A percentile compares a stretch with the other conserved stretches of the same genome.
These are phyloP conservation scores for Fragilaria radians DNA, from an alignment of 108 stramenopile species.

Conservation along the genomic window DNA sequence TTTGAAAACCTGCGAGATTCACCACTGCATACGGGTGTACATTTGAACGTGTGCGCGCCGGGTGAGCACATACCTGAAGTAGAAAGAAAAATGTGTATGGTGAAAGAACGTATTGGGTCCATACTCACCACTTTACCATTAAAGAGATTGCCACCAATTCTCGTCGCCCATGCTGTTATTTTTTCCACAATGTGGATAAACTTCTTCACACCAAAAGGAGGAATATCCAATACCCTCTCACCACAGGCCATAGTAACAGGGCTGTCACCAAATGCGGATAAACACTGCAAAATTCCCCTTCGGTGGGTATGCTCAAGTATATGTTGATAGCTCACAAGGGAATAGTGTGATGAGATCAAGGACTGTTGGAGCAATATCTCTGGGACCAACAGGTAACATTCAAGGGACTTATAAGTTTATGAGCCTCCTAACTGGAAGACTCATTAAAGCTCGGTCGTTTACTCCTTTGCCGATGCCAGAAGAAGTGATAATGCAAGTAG, in stretches of 20 bases:
- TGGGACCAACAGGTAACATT: constrained; percentile 26
- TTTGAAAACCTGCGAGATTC: constrained; percentile 21
- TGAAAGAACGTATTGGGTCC: constrained; percentile 26
- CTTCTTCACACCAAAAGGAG: neutral
- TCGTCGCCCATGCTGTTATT: constrained; percentile 15
- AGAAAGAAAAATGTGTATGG: constrained; percentile 24
- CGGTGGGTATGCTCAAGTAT: neutral
- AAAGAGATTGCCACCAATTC: constrained; percentile 12
- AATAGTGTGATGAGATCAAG: constrained; percentile 10
- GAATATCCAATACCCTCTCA: neutral
- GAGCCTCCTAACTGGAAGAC: constrained; percentile 13
- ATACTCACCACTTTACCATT: constrained; percentile 24
- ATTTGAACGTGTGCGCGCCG: constrained; percentile 3
- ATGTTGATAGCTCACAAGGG: neutral
- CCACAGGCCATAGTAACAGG: neutral
- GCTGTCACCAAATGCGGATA: neutral
- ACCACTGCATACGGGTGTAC: neutral
- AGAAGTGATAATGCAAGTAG: constrained; percentile 18
- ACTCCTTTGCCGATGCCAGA: constrained; percentile 29
- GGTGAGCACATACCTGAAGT: constrained; percentile 43
- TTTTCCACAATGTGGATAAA: constrained; percentile 13
- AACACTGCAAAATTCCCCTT: neutral
- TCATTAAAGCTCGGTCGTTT: constrained; percentile 10
- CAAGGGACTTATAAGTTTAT: constrained; percentile 36
- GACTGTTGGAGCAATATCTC: constrained; percentile 5